Base-by-base conservation (phyloP, 1,284 basidiomycete genomes). In the Ceratobasidium sp. region DNA sequence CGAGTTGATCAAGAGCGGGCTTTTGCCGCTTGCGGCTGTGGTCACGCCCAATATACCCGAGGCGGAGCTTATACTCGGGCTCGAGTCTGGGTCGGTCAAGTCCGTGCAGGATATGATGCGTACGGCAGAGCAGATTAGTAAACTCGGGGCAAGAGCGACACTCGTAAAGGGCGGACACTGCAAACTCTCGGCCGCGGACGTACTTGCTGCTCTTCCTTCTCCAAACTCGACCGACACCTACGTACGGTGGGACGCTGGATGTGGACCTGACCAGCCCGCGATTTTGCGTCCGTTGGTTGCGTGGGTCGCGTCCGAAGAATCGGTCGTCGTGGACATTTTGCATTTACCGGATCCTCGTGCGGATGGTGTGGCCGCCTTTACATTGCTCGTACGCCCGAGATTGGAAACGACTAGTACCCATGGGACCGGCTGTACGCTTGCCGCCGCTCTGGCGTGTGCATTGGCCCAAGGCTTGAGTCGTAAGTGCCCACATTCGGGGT, bases 371-470 rank as follows among this genome's bases (percentile, higher is more conserved):
- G 57, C 61, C 14, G 26, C 16, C 3, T 46, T 41, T 26, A 85
- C 85, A 0, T 74, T 94, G 18, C 92, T 91, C 74, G 84, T 91
- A 23, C 86, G 89, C 1, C 88, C 87, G 2, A 83, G 86, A 26
- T 82, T 96, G 28, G 84, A 90, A 3, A 90, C 90, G 10, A 86
- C 81, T 28, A 93, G 85, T 75, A 96, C 96, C 0, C 96, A 98
- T 78, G 96, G 96, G 0, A 98, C 96, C 0, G 96, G 96, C 1
- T 98, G 96, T 79, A 98, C 96, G 0, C 84, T 98, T 9, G 92
- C 90, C 46, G 90, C 95, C 0, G 93, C 94, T 0, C 85, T 97
- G 16, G 89, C 92, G 1, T 89, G 89, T 62, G 84, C 84, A 26
- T 81, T 95, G 14, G 89, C 87, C 0, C 82, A 83, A 45, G 89